phyloP scores from a whole-genome alignment of 176 grass and related monocot genomes.

The Aegilops speltoides region DNA sequence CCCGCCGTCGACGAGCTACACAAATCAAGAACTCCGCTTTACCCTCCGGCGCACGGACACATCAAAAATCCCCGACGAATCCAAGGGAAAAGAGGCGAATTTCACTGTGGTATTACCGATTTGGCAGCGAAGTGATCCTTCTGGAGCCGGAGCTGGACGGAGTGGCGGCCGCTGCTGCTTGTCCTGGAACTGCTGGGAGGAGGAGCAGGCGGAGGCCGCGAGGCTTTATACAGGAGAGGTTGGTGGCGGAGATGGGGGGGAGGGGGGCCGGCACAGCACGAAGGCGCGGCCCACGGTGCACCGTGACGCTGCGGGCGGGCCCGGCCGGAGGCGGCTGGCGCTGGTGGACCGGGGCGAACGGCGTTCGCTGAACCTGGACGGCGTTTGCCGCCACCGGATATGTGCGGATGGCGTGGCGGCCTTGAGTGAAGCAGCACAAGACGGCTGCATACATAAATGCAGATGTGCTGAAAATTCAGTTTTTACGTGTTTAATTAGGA shows the following conservation, averaged over 20 bases:
- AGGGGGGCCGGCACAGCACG: fast-evolving
- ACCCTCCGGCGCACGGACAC: neutral
- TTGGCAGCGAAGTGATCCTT: neutral
- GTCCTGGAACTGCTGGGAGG: neutral
- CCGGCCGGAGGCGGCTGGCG: neutral
- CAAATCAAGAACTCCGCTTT: neutral
- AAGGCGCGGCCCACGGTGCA: neutral
- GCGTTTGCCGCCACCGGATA: neutral
- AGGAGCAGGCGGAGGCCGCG: neutral
- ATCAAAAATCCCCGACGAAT: neutral
- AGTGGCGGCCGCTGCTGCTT: slow-evolving; percentile 14
- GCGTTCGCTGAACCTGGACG: slow-evolving; percentile 37
- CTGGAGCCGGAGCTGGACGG: neutral
- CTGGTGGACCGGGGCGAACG: neutral
- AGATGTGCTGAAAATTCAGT: neutral
- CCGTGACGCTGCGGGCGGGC: neutral
- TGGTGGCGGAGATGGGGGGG: neutral
- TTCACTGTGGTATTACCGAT: neutral
- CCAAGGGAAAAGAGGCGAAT: neutral
- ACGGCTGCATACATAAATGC: neutral
- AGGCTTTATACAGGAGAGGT: slow-evolving; percentile 19
- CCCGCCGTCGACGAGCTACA: neutral
- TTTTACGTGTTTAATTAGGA: neutral
- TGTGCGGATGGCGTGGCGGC: too few relatives aligned
- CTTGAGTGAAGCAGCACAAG: neutral